phyloP scores from a whole-genome alignment of 768 basidiomycete genomes.

The Mycena polygramma region DNA sequence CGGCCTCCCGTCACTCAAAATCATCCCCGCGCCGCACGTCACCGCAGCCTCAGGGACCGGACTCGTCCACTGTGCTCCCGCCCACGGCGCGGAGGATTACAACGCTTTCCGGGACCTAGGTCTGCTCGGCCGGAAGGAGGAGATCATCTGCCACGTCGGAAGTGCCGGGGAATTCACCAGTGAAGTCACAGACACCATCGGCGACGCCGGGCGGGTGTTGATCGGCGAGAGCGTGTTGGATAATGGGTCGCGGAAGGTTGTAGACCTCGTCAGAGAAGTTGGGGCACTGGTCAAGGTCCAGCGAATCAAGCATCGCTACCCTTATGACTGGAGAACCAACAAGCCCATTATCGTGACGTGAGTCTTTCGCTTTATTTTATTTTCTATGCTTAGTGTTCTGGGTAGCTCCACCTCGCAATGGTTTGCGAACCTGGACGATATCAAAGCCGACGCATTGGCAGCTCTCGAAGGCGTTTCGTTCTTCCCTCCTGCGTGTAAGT shows the following conservation, averaged over 20 bases:
- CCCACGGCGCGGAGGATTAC: slow-evolving; percentile 96
- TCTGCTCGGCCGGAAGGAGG: slow-evolving; percentile 58
- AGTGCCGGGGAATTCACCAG: slow-evolving; percentile 77
- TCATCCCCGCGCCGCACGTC: slow-evolving; percentile 84
- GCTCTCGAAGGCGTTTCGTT: slow-evolving; percentile 82
- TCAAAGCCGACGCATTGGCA: slow-evolving; percentile 81
- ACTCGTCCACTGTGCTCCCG: slow-evolving; percentile 95
- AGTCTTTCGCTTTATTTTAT: slow-evolving; percentile 40
- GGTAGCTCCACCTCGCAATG: slow-evolving; percentile 94
- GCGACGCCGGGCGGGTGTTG: slow-evolving; percentile 61
- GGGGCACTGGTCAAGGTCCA: slow-evolving; percentile 75
- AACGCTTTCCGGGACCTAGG: slow-evolving; percentile 73
- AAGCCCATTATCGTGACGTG: slow-evolving; percentile 93
- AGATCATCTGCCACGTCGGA: slow-evolving; percentile 87
- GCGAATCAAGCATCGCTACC: slow-evolving; percentile 88
- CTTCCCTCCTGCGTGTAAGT: slow-evolving; percentile 78
- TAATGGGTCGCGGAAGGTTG: slow-evolving; percentile 77
- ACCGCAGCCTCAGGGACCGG: slow-evolving; percentile 93
- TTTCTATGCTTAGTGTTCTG: background rate
- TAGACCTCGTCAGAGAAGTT: slow-evolving; percentile 70
- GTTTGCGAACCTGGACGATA: slow-evolving; percentile 92
- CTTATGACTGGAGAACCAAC: slow-evolving; percentile 97
- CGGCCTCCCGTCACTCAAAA: slow-evolving; percentile 38
- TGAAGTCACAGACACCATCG: slow-evolving; percentile 70
- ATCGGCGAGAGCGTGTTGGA: slow-evolving; percentile 79